Evolutionary conservation across 2,329 filamentous ascomycete genomes (phyloP).

Genomic region (Talaromyces sp.): DNA sequence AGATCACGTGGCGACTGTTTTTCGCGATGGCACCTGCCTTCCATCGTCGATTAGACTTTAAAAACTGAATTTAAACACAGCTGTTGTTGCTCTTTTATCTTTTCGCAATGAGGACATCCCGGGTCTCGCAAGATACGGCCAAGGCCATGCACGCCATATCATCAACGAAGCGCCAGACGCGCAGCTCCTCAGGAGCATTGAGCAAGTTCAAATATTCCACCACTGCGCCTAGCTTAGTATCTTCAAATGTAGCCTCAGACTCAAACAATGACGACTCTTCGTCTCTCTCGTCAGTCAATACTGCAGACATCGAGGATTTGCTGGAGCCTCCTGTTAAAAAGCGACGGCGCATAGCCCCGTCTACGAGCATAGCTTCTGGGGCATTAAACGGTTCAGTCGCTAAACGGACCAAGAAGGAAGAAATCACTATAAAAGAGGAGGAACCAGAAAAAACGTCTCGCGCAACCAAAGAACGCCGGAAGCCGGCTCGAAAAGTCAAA

Average conservation of each 20-base stretch:
- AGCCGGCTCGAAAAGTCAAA: constrained; percentile 36
- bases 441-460: constrained; percentile 8
- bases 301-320: constrained; percentile 56
- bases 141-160: constrained; percentile 50
- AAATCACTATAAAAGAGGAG: constrained; percentile 23
- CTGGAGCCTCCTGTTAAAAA: constrained; percentile 39
- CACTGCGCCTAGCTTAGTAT: constrained; percentile 18
- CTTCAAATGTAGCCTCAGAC: constrained; percentile 24
- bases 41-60: not conserved
- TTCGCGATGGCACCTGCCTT: not conserved
- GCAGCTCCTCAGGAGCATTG: constrained; percentile 32
- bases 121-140: constrained; percentile 54
- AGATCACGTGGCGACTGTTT: not conserved
- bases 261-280: constrained; percentile 26
- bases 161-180: constrained; percentile 37
- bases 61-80: not conserved
- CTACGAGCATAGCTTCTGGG: constrained; percentile 15
- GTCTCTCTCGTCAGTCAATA: constrained; percentile 30
- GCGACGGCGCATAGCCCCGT: constrained; percentile 40
- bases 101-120: constrained; percentile 51
- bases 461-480: constrained; percentile 31
- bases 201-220: constrained; percentile 23
- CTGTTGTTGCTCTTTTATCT: not conserved
- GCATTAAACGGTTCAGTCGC: constrained; percentile 14
- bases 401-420: constrained; percentile 18